Evolutionary conservation across 352 stramenopile genomes (phyloP), one percentile per base, ranked within the genome.

Genomic region (Paralagenidium karlingii): DNA sequence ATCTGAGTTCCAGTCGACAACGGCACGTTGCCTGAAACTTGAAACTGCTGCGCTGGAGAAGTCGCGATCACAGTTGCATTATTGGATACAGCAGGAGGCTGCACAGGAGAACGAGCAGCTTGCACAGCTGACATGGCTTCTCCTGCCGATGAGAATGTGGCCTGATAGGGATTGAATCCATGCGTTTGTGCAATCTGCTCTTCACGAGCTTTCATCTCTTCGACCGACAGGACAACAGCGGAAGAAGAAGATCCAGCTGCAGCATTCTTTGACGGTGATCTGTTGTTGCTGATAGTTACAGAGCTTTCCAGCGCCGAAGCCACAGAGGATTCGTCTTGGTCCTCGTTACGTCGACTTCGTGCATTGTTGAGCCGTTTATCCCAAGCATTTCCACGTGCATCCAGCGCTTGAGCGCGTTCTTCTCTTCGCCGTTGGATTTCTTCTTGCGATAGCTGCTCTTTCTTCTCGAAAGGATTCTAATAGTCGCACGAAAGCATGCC

Each of bases 101-200:
- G n/a, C n/a, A n/a, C n/a, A n/a, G n/a, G n/a, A n/a, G n/a, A n/a
- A n/a, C n/a, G n/a, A n/a, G n/a, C n/a, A n/a, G n/a, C n/a, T n/a
- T n/a, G n/a, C n/a, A 58, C 8, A 55, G 28, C 28, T 13, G 28
- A 32, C 28, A 32, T 58, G 15, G 66, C 68, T 36, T 82, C 63
- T 3, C 53, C 67, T 1, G 65, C 79, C 1, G 71, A 85, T 13
- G 71, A 68, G 36, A 85, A 81, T 15, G 64, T 74, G 3, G 61
- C 68, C 16, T 56, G 63, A 40, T 85, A 85, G 25, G 71, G 71
- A 27, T 85, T 85, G 38, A 85, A 85, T 1, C 71, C 71, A 34
- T 82, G 60, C 7, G 56, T 41, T 16, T 81, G 65, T 2, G 63
- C 68, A 15, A 32, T 66, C 19, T 73, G 59, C 19, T 82, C 33